phyloP scores from a whole-genome alignment of 352 stramenopile species.

The Phytopythium litorale region DNA sequence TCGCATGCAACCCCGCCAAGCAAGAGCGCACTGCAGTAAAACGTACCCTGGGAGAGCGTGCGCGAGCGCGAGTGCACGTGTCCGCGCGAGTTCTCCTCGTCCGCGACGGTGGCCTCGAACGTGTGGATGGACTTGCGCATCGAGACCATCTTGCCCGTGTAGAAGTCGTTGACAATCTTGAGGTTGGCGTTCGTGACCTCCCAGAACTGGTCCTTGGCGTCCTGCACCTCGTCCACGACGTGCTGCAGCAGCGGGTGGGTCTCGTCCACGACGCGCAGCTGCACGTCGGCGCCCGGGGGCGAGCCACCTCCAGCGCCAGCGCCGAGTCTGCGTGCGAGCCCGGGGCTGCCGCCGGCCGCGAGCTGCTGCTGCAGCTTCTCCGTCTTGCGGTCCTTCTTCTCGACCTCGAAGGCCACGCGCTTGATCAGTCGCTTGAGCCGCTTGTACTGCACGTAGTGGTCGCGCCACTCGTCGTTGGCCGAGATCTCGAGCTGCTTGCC shows the following conservation, averaged over 20 bases:
- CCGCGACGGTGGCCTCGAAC: constrained; percentile 63
- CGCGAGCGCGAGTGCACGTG: constrained; percentile 69
- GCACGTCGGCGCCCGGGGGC: constrained; percentile 10
- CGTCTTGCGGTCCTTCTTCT: constrained; percentile 74
- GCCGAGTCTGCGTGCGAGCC: neutral
- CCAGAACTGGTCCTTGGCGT: constrained; percentile 84
- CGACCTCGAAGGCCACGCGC: constrained; percentile 85
- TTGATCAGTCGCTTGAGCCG: constrained; percentile 90
- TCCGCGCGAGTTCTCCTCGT: constrained; percentile 68
- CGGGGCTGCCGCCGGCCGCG: constrained; percentile 9
- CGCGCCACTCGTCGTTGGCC: constrained; percentile 85
- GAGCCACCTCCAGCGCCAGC: neutral
- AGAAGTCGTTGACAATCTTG: constrained; percentile 86
- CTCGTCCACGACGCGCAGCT: constrained; percentile 53
- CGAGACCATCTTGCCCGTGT: constrained; percentile 60
- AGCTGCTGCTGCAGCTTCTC: constrained; percentile 63
- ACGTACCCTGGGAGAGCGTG: constrained; percentile 55
- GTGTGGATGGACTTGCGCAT: constrained; percentile 65
- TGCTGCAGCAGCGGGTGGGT: constrained; percentile 51
- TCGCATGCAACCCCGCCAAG: neutral
- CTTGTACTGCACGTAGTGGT: constrained; percentile 92
- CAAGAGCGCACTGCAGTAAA: neutral
- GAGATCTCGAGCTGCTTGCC: constrained; percentile 91
- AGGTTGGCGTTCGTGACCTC: constrained; percentile 74
- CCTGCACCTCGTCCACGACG: constrained; percentile 55